Conservation (phyloP, 2,329 filamentous ascomycete species). For the Furcasterigmium sp. region DNA sequence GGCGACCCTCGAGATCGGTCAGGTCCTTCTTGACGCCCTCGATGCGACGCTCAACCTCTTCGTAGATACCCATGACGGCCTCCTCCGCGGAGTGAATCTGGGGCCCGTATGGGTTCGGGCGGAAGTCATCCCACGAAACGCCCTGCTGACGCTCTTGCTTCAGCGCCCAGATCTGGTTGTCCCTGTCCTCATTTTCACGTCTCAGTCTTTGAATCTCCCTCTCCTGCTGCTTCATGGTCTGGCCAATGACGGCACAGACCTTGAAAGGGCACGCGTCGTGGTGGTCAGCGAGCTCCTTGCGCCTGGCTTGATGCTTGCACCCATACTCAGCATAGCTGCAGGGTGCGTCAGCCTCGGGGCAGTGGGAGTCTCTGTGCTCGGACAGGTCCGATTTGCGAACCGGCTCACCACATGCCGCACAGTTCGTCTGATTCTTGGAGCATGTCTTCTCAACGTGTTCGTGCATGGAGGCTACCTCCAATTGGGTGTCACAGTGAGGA, state of each 20-base stretch:
- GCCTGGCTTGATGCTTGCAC: slow-evolving; percentile 35
- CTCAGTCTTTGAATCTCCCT: slow-evolving; percentile 40
- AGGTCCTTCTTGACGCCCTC: slow-evolving; percentile 52
- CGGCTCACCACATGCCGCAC: slow-evolving; percentile 40
- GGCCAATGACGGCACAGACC: slow-evolving; percentile 43
- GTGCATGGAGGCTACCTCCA: slow-evolving; percentile 43
- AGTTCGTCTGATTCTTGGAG: slow-evolving; percentile 40
- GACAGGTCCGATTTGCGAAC: slow-evolving; percentile 39
- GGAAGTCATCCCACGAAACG: slow-evolving; percentile 7
- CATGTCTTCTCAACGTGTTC: slow-evolving; percentile 39
- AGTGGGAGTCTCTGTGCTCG: slow-evolving; percentile 41
- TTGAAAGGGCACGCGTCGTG: slow-evolving; percentile 45
- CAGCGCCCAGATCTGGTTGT: slow-evolving; percentile 27
- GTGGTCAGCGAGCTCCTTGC: slow-evolving; percentile 38
- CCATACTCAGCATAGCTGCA: slow-evolving; percentile 46
- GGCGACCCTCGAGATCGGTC: slow-evolving; percentile 53
- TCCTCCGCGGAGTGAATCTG: slow-evolving; percentile 11
- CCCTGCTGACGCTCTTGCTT: slow-evolving; percentile 23
- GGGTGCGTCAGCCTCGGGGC: slow-evolving; percentile 28
- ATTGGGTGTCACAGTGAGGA: slow-evolving; percentile 43
- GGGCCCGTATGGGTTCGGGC: slow-evolving; percentile 7
- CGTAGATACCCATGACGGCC: slow-evolving; percentile 14
- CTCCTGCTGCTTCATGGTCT: slow-evolving; percentile 40
- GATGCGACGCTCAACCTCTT: slow-evolving; percentile 27
- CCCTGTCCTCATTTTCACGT: slow-evolving; percentile 24